Evolutionary conservation across 331 rosid genomes (phyloP).

Genomic region (Rosa hybrid): DNA sequence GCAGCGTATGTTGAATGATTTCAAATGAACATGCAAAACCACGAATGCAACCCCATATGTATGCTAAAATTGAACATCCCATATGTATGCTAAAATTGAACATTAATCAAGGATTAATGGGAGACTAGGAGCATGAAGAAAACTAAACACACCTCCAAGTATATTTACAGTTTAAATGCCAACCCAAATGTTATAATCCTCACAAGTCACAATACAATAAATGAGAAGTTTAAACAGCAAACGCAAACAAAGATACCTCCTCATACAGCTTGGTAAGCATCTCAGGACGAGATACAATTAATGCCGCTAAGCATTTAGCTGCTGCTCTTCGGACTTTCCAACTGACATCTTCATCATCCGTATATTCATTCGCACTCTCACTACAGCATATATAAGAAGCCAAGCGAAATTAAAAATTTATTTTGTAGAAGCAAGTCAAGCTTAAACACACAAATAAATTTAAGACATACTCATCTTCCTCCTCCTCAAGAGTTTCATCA

Average conservation of each 20-base stretch:
- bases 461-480: constrained; percentile 90
- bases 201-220: background rate
- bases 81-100: background rate
- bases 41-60: background rate
- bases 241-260: constrained; percentile 64
- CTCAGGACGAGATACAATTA: constrained; percentile 96
- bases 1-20: constrained; percentile 9
- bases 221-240: constrained; percentile 2
- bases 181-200: background rate
- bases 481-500: constrained; percentile 86
- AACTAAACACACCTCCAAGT: background rate
- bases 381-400: constrained; percentile 48
- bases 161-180: background rate
- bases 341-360: constrained; percentile 98
- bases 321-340: constrained; percentile 99
- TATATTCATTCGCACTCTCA: constrained; percentile 96
- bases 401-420: constrained; percentile 23
- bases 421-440: constrained; percentile 16
- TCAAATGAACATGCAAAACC: constrained; percentile 2
- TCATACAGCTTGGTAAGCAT: constrained; percentile 87
- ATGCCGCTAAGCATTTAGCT: constrained; percentile 96
- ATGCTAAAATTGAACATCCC: background rate
- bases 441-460: constrained; percentile 27
- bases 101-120: background rate
- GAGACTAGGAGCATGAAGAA: background rate